phyloP scores from a whole-genome alignment of 2,329 filamentous ascomycete genomes.

The Claviceps africana region DNA sequence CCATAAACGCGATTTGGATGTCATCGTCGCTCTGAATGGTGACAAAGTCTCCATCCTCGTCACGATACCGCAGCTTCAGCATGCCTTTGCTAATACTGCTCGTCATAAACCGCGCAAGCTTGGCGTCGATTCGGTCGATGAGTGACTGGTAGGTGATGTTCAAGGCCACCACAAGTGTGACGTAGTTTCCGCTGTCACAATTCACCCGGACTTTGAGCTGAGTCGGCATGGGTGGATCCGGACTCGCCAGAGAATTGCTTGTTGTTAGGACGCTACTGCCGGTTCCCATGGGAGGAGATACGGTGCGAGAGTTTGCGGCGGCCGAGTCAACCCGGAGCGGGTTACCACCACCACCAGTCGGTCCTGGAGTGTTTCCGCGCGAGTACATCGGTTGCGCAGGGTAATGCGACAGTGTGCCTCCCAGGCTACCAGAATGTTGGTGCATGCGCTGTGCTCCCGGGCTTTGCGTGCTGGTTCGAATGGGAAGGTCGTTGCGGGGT shows the following conservation, averaged over 20 bases:
- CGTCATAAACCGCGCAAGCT: slow-evolving; percentile 73
- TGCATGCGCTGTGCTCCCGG: slow-evolving; percentile 49
- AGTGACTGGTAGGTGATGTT: slow-evolving; percentile 91
- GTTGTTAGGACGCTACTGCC: slow-evolving; percentile 14
- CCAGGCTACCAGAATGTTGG: slow-evolving; percentile 33
- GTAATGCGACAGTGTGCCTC: slow-evolving; percentile 40
- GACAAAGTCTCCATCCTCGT: slow-evolving; percentile 86
- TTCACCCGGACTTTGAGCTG: slow-evolving; percentile 95
- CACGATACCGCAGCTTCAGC: slow-evolving; percentile 77
- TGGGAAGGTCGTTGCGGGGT: slow-evolving; percentile 53
- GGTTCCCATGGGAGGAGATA: slow-evolving; percentile 32
- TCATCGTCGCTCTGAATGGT: slow-evolving; percentile 93
- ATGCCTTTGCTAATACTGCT: slow-evolving; percentile 71
- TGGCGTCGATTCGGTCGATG: slow-evolving; percentile 90
- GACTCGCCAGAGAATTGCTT: slow-evolving; percentile 23
- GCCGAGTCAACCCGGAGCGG: slow-evolving; percentile 25
- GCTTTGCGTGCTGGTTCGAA: slow-evolving; percentile 56
- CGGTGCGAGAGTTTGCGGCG: slow-evolving; percentile 26
- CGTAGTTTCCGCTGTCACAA: slow-evolving; percentile 71
- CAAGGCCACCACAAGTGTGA: slow-evolving; percentile 89
- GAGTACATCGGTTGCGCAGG: slow-evolving; percentile 39
- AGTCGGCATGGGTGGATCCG: slow-evolving; percentile 43
- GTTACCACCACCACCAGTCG: slow-evolving; percentile 15
- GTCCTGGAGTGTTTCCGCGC: slow-evolving; percentile 31
- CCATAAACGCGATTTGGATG: slow-evolving; percentile 87